These are phyloP conservation scores for Atkinsonella texensis DNA, from an alignment of 2,329 filamentous ascomycete species.

Conservation along the genomic window DNA sequence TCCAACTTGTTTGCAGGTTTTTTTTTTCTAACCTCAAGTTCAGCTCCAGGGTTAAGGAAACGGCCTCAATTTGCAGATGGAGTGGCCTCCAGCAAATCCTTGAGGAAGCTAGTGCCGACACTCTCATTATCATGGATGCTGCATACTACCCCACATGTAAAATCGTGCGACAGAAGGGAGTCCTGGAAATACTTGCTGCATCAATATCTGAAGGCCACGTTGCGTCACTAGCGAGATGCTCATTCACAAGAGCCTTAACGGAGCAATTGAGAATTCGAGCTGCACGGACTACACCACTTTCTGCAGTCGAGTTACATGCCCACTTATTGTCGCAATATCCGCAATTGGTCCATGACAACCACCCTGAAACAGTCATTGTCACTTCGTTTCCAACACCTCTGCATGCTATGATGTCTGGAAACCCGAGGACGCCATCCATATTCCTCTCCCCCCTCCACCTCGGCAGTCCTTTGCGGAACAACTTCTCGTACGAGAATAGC, in stretches of 20 bases:
- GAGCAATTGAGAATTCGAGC: constrained; percentile 38
- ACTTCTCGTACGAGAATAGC: constrained; percentile 29
- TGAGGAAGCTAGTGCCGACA: constrained; percentile 43
- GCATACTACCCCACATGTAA: constrained; percentile 44
- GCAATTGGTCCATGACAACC: constrained; percentile 37
- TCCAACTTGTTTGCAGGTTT: background rate
- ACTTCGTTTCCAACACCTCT: constrained; percentile 41
- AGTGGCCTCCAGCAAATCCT: constrained; percentile 43
- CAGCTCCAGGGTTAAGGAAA: constrained; percentile 35
- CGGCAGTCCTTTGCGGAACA: constrained; percentile 25
- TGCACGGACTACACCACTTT: constrained; percentile 32
- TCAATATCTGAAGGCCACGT: constrained; percentile 41
- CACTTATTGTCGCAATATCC: constrained; percentile 39
- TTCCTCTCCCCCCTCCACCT: constrained; percentile 39
- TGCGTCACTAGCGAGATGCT: constrained; percentile 33
- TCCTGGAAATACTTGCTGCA: constrained; percentile 44
- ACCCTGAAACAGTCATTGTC: constrained; percentile 32
- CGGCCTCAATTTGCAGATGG: constrained; percentile 40
- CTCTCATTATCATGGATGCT: constrained; percentile 46
- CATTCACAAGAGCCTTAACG: constrained; percentile 38
- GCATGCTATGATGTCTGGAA: constrained; percentile 43
- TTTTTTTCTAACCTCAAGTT: background rate
- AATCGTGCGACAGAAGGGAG: constrained; percentile 38
- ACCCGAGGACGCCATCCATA: constrained; percentile 42
- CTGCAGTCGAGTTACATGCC: constrained; percentile 42